These are phyloP conservation scores for Apostasia shenzhenica DNA, from an alignment of 106 monocot genomes.

Conservation along the genomic window DNA sequence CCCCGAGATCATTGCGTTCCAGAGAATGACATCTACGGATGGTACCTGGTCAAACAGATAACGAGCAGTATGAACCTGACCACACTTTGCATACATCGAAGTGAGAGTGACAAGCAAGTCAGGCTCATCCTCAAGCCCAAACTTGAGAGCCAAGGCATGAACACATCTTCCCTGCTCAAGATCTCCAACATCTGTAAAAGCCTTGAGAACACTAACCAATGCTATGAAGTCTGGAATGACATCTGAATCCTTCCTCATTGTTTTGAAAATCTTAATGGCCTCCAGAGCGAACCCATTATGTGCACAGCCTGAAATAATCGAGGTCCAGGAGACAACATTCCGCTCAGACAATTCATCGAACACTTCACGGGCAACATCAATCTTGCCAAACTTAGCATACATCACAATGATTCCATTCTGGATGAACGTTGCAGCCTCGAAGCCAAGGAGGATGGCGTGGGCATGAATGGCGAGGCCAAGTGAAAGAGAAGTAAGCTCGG, in stretches of 20 bases:
- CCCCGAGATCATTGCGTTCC: slow-evolving; percentile 91
- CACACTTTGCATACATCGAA: slow-evolving; percentile 71
- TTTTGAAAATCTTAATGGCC: slow-evolving; percentile 29
- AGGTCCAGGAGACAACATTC: slow-evolving; percentile 71
- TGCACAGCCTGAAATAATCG: slow-evolving; percentile 45
- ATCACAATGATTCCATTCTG: slow-evolving; percentile 53
- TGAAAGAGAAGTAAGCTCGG: not conserved
- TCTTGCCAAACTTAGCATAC: slow-evolving; percentile 42
- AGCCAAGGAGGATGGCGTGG: slow-evolving; percentile 35
- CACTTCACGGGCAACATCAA: slow-evolving; percentile 21
- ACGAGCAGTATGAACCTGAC: slow-evolving; percentile 35
- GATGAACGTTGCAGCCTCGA: slow-evolving; percentile 30
- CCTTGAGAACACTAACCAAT: slow-evolving; percentile 63
- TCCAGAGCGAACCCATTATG: slow-evolving; percentile 51
- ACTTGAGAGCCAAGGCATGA: slow-evolving; percentile 48
- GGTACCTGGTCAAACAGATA: slow-evolving; percentile 37
- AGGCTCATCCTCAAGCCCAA: slow-evolving; percentile 41
- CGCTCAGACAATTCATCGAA: slow-evolving; percentile 25
- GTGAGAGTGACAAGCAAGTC: slow-evolving; percentile 52
- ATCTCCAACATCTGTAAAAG: slow-evolving; percentile 45
- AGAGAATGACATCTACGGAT: slow-evolving; percentile 38
- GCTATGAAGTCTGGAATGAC: slow-evolving; percentile 52
- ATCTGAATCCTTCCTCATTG: slow-evolving; percentile 24
- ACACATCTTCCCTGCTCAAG: slow-evolving; percentile 34
- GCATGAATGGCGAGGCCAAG: slow-evolving; percentile 39